A percentile compares a stretch with the other conserved stretches of the same genome.
Conservation (phyloP, 257 asterid species). For the Parsonsia alboflavescens region DNA sequence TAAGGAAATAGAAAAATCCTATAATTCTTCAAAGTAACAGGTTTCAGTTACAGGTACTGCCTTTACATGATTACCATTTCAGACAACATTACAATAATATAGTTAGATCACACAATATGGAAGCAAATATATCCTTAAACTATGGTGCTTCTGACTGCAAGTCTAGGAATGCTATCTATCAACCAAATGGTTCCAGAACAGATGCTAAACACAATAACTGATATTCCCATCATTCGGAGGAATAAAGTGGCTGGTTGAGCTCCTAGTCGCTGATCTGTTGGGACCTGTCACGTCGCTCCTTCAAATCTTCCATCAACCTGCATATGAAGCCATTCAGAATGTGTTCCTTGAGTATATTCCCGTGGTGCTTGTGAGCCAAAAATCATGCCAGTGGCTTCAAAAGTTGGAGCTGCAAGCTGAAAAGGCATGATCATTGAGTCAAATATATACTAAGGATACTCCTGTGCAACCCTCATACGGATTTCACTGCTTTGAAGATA, state of each 20-base stretch:
- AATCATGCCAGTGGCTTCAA: conserved; percentile 55
- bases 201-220: conserved; percentile 9
- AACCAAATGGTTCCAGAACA: conserved; percentile 10
- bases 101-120: conserved; percentile 10
- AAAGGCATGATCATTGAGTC: neutral
- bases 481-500: neutral
- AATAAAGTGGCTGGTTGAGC: conserved; percentile 15
- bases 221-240: conserved; percentile 16
- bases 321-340: conserved; percentile 83
- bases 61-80: neutral
- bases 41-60: conserved; percentile 3
- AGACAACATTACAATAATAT: conserved; percentile 9
- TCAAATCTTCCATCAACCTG: conserved; percentile 61
- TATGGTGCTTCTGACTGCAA: conserved; percentile 9
- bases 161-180: conserved; percentile 18
- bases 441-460: neutral
- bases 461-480: neutral
- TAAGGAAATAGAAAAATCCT: neutral
- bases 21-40: neutral
- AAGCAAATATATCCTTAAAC: conserved; percentile 12
- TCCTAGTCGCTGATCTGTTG: conserved; percentile 1
- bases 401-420: conserved; percentile 51
- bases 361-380: conserved; percentile 58
- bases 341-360: conserved; percentile 54
- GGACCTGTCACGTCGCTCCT: conserved; percentile 38